These are phyloP conservation scores for Marvania coccoides DNA, from an alignment of 139 green algal genomes.

Conservation along the genomic window DNA sequence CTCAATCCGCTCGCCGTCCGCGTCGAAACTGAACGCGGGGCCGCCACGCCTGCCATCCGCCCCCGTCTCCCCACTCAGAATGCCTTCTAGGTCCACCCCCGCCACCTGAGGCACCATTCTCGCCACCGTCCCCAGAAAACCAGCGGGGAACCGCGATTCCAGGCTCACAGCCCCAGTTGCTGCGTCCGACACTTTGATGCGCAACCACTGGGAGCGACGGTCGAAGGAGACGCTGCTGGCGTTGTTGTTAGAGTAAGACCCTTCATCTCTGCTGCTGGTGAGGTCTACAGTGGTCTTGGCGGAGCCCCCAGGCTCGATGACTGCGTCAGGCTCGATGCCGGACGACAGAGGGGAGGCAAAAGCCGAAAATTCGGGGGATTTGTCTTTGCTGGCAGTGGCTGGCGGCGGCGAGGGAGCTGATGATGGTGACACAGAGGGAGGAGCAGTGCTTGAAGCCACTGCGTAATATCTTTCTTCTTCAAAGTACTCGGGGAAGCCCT, in stretches of 20 bases:
- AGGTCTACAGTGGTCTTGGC: background rate
- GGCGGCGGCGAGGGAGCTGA: background rate
- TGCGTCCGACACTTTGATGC: constrained; percentile 5
- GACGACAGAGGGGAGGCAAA: no score
- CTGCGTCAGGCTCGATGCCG: background rate
- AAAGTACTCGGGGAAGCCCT: constrained; percentile 69
- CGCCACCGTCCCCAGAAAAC: background rate
- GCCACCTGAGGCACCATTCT: constrained; percentile 18
- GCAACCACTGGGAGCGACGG: constrained; percentile 5
- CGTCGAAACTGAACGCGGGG: constrained; percentile 12
- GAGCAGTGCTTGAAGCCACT: background rate
- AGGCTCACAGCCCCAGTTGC: background rate
- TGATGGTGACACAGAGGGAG: background rate
- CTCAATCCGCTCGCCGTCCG: constrained; percentile 10
- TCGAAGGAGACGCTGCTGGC: background rate
- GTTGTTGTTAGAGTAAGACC: background rate
- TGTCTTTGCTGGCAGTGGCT: background rate
- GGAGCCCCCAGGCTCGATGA: background rate
- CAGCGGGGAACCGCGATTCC: constrained; percentile 24
- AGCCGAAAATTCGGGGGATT: background rate
- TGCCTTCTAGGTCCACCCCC: constrained; percentile 35
- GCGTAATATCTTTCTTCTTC: constrained; percentile 34
- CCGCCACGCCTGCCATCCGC: background rate
- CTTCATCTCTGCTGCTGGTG: no score
- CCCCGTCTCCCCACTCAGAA: constrained; percentile 29